These are phyloP conservation scores for Cyberlindnera galapagoensis DNA, from an alignment of 805 yeast genomes.

Conservation along the genomic window DNA sequence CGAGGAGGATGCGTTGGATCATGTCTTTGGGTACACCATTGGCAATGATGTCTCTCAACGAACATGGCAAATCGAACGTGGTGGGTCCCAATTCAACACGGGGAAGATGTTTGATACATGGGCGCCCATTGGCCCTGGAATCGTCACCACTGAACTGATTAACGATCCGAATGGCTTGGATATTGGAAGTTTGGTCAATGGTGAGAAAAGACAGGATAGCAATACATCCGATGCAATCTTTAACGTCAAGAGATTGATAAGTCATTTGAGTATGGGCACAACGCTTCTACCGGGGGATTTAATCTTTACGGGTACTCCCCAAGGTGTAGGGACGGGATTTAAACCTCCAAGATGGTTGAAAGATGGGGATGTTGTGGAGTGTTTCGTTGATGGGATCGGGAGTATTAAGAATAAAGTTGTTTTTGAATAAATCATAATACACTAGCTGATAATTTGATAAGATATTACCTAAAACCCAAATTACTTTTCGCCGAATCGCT, in stretches of 20 bases:
- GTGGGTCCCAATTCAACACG: constrained; percentile 46
- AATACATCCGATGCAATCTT: constrained; percentile 45
- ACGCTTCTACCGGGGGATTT: constrained; percentile 49
- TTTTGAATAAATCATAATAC: constrained; percentile 6
- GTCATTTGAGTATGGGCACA: constrained; percentile 44
- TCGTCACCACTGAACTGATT: constrained; percentile 31
- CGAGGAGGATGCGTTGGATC: constrained; percentile 35
- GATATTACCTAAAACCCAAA: too few species aligned
- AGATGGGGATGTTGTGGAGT: constrained; percentile 38
- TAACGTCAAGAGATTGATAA: constrained; percentile 33
- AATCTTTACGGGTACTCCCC: constrained; percentile 52
- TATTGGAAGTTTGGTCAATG: constrained; percentile 39
- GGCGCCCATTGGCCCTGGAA: constrained; percentile 53
- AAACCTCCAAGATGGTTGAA: constrained; percentile 36
- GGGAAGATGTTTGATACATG: constrained; percentile 51
- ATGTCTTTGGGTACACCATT: constrained; percentile 45
- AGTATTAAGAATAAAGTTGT: constrained; percentile 29
- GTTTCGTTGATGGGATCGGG: constrained; percentile 38
- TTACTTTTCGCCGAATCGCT: too few species aligned
- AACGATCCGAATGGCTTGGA: constrained; percentile 27
- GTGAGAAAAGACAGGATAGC: constrained; percentile 39
- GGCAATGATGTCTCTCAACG: constrained; percentile 55
- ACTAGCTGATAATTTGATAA: too few species aligned
- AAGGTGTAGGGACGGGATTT: constrained; percentile 46
- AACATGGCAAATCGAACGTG: constrained; percentile 47